These are phyloP conservation scores for Geotrichum klebahnii DNA, from an alignment of 1,139 yeast genomes.

Conservation along the genomic window DNA sequence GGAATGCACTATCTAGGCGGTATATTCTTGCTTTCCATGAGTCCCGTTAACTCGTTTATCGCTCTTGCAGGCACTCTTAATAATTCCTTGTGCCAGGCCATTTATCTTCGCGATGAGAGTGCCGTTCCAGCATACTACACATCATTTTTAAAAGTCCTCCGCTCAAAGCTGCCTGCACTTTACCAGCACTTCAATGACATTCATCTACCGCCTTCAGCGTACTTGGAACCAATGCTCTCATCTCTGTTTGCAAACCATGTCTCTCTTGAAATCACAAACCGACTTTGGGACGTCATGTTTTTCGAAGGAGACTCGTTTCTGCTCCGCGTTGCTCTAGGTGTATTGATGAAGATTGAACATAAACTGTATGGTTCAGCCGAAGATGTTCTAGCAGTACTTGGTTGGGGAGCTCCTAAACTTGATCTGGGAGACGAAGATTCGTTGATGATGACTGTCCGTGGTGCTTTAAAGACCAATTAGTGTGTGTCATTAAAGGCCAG, in stretches of 20 bases:
- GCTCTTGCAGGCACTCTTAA: constrained; percentile 47
- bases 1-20: constrained; percentile 41
- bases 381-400: constrained; percentile 44
- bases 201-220: constrained; percentile 40
- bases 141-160: constrained; percentile 49
- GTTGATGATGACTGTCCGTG: constrained; percentile 43
- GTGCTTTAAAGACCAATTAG: background rate
- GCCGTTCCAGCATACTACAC: constrained; percentile 37
- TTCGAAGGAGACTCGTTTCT: constrained; percentile 58
- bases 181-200: constrained; percentile 49
- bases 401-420: constrained; percentile 36
- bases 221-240: constrained; percentile 40
- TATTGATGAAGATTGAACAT: constrained; percentile 48
- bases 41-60: constrained; percentile 44
- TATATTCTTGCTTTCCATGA: constrained; percentile 42
- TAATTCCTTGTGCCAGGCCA: constrained; percentile 35
- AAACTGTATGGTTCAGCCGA: constrained; percentile 50
- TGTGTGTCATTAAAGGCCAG: too few relatives aligned
- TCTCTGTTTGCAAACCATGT: constrained; percentile 40
- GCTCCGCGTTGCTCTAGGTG: constrained; percentile 48
- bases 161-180: constrained; percentile 45
- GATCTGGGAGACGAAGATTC: constrained; percentile 51
- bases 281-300: constrained; percentile 55
- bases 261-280: constrained; percentile 40
- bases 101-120: constrained; percentile 32